Base-by-base conservation (phyloP, 192 early-diverging fungal genomes). In the Chytriomyces sp. region DNA sequence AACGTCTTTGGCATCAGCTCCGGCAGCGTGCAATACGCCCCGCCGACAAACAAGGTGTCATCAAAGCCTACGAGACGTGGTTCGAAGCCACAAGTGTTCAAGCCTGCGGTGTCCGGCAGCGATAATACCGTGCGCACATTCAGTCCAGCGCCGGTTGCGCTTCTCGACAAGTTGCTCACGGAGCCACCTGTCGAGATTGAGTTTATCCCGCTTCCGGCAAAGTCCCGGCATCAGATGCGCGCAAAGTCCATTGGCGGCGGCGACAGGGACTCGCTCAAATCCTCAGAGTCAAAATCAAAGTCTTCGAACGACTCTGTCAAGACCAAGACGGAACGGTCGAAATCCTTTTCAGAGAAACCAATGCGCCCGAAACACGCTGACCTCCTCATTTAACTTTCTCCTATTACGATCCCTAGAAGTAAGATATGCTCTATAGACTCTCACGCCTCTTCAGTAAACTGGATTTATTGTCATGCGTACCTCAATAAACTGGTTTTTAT, bases 1-100 rank as follows among this genome's bases (percentile, higher is more conserved):
- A 57, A 57, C 53, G 53, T 57, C 53, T 57, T 57, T 57, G 53
- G 53, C 53, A 57, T 57, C 53, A 13, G 16, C 53, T 57, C 53
- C 53, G 53, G 16, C 16, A 57, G 16, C 53, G 20, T 20, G 20
- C 13, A 13, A 57, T 57, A 13, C 20, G 53, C 53, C 2, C 13
- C 20, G 53, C 53, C 16, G 16, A 13, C 16, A 13, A 57, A 57
- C 53, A 20, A 20, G 16, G 53, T 13, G 16, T n/a, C 53, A 57
- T 13, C 13, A 5, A n/a, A 13, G 13, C 53, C 53, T 57, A 20
- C 20, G 13, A 13, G 53, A 3, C 53, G 53, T n/a, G 20, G 16
- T 20, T n/a, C 53, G 13, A 13, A 13, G 20, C 53, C 53, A 13
- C 53, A 57, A 20, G 20, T 2, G 20, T 20, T 20, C 53, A n/a